Percentiles rank a stretch among this genome's conserved stretches.
phyloP scores from a whole-genome alignment of 1,284 basidiomycete species.

The Ceratobasidium sp. region DNA sequence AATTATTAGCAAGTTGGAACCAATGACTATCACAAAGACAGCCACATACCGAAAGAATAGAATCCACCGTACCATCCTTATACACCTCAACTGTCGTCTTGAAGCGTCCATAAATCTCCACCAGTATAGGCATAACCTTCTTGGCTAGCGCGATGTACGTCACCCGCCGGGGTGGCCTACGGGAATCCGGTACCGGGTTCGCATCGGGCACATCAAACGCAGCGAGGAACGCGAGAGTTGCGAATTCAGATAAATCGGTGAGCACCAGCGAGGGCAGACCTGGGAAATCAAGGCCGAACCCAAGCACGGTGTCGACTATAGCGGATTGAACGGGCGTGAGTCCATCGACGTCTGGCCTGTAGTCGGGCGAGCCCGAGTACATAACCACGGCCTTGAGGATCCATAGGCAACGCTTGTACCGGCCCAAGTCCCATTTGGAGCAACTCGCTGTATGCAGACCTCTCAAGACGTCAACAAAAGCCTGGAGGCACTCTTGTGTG shows the following conservation, averaged over 20 bases:
- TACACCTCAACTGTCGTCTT: conserved; percentile 73
- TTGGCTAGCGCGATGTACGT: conserved; percentile 91
- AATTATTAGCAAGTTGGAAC: background rate
- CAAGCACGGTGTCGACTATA: conserved; percentile 73
- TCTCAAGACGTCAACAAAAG: conserved; percentile 77
- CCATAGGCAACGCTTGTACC: conserved; percentile 73
- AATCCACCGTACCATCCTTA: conserved; percentile 83
- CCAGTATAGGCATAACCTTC: conserved; percentile 83
- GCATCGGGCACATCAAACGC: conserved; percentile 66
- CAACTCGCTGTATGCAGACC: conserved; percentile 63
- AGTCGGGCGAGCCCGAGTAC: conserved; percentile 85
- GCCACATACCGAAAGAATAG: conserved; percentile 72
- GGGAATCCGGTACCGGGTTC: conserved; percentile 50
- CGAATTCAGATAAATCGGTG: conserved; percentile 84
- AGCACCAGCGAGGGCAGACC: conserved; percentile 79
- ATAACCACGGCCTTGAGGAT: conserved; percentile 85
- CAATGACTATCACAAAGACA: conserved; percentile 4
- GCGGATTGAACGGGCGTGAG: conserved; percentile 84
- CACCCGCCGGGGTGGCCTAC: conserved; percentile 66
- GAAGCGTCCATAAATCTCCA: conserved; percentile 75
- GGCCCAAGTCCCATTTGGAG: conserved; percentile 71
- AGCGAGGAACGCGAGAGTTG: conserved; percentile 84
- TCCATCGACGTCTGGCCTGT: conserved; percentile 84
- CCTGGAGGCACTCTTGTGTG: conserved; percentile 88
- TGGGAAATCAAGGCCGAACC: conserved; percentile 70